A percentile compares a stretch with the other conserved stretches of the same genome.
Evolutionary conservation across 2,329 filamentous ascomycete species (phyloP).

Genomic region (Metarhizium sp.): DNA sequence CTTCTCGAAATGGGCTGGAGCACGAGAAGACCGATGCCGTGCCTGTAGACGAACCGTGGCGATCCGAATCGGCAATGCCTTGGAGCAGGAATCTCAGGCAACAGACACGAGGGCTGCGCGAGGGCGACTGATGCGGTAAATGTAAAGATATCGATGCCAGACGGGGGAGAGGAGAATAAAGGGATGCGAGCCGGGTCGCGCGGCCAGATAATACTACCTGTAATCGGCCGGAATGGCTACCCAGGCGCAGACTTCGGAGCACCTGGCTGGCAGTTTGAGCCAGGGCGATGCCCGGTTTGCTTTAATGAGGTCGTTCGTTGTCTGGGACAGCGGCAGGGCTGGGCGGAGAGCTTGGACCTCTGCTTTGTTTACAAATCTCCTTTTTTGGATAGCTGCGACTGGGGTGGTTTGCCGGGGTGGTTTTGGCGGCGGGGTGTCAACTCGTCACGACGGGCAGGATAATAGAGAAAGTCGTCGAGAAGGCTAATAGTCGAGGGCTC

Average conservation of each 20-base stretch:
- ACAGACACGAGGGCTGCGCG: not conserved
- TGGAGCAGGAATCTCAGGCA: not conserved
- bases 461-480: slow-evolving; percentile 5
- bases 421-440: slow-evolving; percentile 4
- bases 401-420: slow-evolving; percentile 6
- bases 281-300: slow-evolving; percentile 3
- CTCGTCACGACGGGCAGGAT: not conserved
- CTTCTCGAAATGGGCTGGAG: not conserved
- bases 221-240: not conserved
- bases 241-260: not conserved
- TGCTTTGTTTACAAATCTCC: slow-evolving; percentile 32
- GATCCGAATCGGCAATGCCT: not conserved
- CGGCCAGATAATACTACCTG: slow-evolving; percentile 2
- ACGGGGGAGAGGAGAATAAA: not conserved
- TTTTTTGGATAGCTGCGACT: slow-evolving; percentile 25
- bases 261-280: not conserved
- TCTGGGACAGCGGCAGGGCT: slow-evolving; percentile 23
- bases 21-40: not conserved
- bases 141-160: not conserved
- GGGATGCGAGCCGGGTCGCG: slow-evolving; percentile 1
- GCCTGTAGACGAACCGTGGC: not conserved
- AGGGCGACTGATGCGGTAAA: not conserved
- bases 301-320: slow-evolving; percentile 16
- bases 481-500: slow-evolving; percentile 5
- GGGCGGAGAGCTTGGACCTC: slow-evolving; percentile 20